These are phyloP conservation scores for Phyllosticta ampelicida DNA, from an alignment of 2,329 filamentous ascomycete genomes.

Conservation along the genomic window DNA sequence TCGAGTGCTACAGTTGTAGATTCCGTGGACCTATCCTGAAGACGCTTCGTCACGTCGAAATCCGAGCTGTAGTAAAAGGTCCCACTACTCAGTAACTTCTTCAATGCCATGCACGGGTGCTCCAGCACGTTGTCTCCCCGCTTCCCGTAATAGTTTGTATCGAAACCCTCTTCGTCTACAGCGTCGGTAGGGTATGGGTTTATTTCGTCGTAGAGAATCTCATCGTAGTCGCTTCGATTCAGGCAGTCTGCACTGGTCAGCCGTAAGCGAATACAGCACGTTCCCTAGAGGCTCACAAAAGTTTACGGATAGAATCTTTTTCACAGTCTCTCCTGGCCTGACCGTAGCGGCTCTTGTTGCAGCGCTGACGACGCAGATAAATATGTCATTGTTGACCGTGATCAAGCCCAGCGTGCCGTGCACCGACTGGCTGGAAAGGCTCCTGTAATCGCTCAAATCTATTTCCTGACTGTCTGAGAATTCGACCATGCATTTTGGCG, in stretches of 20 bases:
- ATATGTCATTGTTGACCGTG: slow-evolving; percentile 72
- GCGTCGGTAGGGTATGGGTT: slow-evolving; percentile 45
- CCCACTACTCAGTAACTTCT: slow-evolving; percentile 84
- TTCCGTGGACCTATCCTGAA: slow-evolving; percentile 77
- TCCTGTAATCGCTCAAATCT: slow-evolving; percentile 64
- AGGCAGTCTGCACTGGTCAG: slow-evolving; percentile 56
- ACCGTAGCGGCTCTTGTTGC: slow-evolving; percentile 70
- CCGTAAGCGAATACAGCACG: background rate
- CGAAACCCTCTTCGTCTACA: slow-evolving; percentile 43
- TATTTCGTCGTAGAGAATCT: slow-evolving; percentile 50
- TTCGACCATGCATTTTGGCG: slow-evolving; percentile 73
- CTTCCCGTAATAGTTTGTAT: slow-evolving; percentile 41
- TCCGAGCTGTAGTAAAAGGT: slow-evolving; percentile 99
- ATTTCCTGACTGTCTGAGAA: slow-evolving; percentile 56
- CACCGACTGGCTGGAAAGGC: slow-evolving; percentile 58
- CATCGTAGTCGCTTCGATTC: slow-evolving; percentile 76
- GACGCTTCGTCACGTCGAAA: slow-evolving; percentile 86
- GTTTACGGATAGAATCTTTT: slow-evolving; percentile 75
- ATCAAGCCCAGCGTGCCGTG: slow-evolving; percentile 85
- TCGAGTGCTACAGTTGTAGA: slow-evolving; percentile 77
- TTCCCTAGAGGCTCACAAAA: slow-evolving; percentile 46
- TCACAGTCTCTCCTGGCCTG: slow-evolving; percentile 77
- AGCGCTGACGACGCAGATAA: slow-evolving; percentile 78
- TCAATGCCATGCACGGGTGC: slow-evolving; percentile 81
- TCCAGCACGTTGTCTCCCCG: slow-evolving; percentile 62